Evolutionary conservation across 441 rosid genomes (phyloP).

Genomic region (Bocquillonia castaneifolia): DNA sequence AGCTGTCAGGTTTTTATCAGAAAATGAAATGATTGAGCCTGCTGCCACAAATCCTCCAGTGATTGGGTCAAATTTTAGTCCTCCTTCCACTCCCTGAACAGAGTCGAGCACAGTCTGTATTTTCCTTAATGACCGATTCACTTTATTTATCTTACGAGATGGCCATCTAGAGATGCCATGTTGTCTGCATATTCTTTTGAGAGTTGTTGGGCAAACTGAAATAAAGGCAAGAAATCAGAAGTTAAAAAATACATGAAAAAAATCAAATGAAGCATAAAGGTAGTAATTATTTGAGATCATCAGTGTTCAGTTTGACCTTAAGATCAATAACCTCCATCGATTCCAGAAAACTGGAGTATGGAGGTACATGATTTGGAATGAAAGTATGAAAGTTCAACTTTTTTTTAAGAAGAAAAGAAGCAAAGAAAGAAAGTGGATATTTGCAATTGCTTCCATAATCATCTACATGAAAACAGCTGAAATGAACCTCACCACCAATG

Average conservation of each 20-base stretch:
- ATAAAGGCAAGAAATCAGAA: constrained; percentile 20
- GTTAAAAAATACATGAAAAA: constrained; percentile 1
- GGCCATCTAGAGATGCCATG: constrained; percentile 98
- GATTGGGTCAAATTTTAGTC: constrained; percentile 66
- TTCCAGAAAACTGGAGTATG: constrained; percentile 5
- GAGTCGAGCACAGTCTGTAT: constrained; percentile 81
- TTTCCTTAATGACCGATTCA: constrained; percentile 71
- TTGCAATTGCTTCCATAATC: background rate
- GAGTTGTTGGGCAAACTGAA: constrained; percentile 89
- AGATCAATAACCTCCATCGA: background rate
- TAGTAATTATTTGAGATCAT: background rate
- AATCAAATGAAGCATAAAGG: background rate
- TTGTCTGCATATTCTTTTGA: constrained; percentile 93
- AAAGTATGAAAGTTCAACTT: constrained; percentile 1
- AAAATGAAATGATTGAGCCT: constrained; percentile 33
- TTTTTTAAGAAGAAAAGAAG: background rate
- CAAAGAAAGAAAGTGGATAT: background rate
- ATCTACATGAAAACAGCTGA: constrained; percentile 12
- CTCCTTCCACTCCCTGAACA: constrained; percentile 89
- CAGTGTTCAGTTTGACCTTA: background rate
- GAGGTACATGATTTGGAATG: background rate
- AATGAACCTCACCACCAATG: constrained; percentile 68
- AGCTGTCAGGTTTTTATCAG: constrained; percentile 25
- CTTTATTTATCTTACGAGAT: constrained; percentile 91
- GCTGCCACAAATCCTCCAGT: constrained; percentile 67